Conservation (phyloP, 345 rosid genomes). For the Populus davidiana region DNA sequence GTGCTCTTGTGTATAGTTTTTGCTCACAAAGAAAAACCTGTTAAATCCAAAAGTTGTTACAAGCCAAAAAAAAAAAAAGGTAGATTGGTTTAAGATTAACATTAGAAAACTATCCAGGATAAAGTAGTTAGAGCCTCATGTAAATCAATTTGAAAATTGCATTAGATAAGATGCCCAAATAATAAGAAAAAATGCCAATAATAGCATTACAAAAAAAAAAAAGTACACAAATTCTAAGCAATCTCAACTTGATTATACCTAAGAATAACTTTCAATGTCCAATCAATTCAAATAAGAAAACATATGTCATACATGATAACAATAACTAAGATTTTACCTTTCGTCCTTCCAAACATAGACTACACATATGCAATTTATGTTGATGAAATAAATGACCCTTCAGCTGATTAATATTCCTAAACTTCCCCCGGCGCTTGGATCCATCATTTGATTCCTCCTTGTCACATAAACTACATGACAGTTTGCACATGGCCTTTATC, state of each 20-base stretch:
- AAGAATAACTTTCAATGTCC: neutral
- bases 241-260: neutral
- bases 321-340: slow-evolving; percentile 46
- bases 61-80: neutral
- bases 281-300: neutral
- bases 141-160: neutral
- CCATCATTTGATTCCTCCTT: slow-evolving; percentile 58
- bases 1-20: slow-evolving; percentile 74
- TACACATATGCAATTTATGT: slow-evolving; percentile 80
- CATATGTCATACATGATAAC: neutral
- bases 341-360: slow-evolving; percentile 88
- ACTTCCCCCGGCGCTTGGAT: slow-evolving; percentile 52
- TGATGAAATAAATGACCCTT: slow-evolving; percentile 89
- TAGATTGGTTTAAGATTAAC: neutral
- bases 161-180: neutral
- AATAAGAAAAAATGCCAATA: neutral
- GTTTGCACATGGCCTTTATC: slow-evolving; percentile 98
- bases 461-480: slow-evolving; percentile 85
- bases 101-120: neutral
- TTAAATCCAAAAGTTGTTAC: slow-evolving; percentile 12
- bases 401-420: slow-evolving; percentile 82
- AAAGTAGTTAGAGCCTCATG: neutral
- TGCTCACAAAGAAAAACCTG: slow-evolving; percentile 94
- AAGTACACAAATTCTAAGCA: neutral
- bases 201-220: neutral